Conservation (phyloP, 176 grass and related monocot species). For the Cenchrus americanus region DNA sequence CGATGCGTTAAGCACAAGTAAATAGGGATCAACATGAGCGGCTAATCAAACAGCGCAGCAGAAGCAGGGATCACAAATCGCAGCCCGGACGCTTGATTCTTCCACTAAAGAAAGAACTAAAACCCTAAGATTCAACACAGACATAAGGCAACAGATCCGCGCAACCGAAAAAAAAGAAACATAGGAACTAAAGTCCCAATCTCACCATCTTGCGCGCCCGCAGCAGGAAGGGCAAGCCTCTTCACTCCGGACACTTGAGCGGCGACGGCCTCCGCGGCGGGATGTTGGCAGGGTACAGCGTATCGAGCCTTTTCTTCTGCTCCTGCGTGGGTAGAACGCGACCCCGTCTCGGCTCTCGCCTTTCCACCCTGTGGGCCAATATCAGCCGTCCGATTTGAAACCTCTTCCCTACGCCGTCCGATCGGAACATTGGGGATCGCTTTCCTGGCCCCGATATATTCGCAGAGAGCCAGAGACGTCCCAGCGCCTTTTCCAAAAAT, state of each 20-base stretch:
- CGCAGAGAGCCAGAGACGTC: neutral
- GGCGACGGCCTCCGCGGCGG: constrained; percentile 29
- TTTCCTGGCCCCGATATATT: constrained; percentile 26
- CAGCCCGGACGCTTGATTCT: neutral
- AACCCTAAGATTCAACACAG: constrained; percentile 38
- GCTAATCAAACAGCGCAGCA: neutral
- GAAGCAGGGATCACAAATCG: neutral
- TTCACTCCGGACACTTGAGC: constrained; percentile 11
- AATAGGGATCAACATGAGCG: neutral
- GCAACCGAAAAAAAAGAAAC: neutral
- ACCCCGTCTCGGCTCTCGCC: neutral
- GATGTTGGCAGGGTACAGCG: neutral
- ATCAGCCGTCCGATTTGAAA: constrained; percentile 22
- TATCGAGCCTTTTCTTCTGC: constrained; percentile 24
- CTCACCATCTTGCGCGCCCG: constrained; percentile 43
- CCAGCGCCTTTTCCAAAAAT: neutral
- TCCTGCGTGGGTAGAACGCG: constrained; percentile 33
- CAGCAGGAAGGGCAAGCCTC: neutral
- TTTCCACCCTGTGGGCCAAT: neutral
- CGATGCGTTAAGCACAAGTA: neutral
- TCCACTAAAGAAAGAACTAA: neutral
- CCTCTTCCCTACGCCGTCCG: neutral
- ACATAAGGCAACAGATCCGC: neutral
- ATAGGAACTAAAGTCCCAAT: neutral
- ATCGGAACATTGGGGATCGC: neutral